Evolutionary conservation across 495 filamentous ascomycete species (phyloP).

Genomic region (Terfezia boudieri): DNA sequence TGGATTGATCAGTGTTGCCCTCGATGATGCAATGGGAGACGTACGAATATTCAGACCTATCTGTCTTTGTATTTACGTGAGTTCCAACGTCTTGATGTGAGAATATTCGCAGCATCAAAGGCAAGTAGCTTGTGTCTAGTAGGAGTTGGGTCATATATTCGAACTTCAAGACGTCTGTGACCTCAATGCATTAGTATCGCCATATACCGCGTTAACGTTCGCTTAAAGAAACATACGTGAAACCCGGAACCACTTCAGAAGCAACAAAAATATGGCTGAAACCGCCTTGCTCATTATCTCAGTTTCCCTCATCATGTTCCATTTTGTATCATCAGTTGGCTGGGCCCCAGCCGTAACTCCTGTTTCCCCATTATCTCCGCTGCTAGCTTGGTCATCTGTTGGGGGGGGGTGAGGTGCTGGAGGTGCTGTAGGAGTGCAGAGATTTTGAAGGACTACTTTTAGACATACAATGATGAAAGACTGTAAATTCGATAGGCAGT

Average conservation of each 20-base stretch:
- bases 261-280: conserved; percentile 56
- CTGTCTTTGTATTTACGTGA: conserved; percentile 14
- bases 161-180: conserved; percentile 70
- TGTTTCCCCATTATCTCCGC: too few relatives aligned
- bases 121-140: conserved; percentile 82
- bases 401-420: conserved; percentile 6
- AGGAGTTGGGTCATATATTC: conserved; percentile 88
- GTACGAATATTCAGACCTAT: conserved; percentile 12
- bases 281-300: conserved; percentile 84
- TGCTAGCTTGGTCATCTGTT: neutral
- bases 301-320: conserved; percentile 54
- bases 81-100: conserved; percentile 1
- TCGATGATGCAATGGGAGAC: conserved; percentile 13
- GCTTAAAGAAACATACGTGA: conserved; percentile 43
- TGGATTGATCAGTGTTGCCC: neutral
- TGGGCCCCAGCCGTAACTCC: too few relatives aligned
- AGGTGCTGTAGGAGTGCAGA: conserved; percentile 31
- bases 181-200: too few relatives aligned
- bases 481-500: conserved; percentile 64
- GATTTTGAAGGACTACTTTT: conserved; percentile 64
- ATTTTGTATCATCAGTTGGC: conserved; percentile 32
- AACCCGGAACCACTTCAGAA: conserved; percentile 91
- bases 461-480: conserved; percentile 84
- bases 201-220: conserved; percentile 14
- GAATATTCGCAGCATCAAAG: conserved; percentile 67